Conservation (phyloP, 2,329 filamentous ascomycete species). For the Verticillium nubilum region DNA sequence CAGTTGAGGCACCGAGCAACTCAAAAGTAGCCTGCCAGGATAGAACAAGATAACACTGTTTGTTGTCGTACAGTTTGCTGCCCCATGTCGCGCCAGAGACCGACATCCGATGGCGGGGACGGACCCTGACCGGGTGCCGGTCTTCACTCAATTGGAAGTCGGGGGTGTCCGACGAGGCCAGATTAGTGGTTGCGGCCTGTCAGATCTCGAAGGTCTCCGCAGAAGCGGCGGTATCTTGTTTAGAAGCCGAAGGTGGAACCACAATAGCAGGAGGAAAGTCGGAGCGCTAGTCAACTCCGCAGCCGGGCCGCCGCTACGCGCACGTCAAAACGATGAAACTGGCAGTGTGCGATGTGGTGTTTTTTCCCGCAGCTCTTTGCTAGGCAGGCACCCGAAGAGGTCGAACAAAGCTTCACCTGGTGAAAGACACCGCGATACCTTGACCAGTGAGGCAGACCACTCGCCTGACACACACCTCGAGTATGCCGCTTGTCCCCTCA, state of each 20-base stretch:
- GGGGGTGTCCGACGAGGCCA: not conserved
- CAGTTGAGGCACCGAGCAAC: not conserved
- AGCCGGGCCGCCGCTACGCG: not conserved
- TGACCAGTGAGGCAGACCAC: no score
- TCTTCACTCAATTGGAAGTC: not conserved
- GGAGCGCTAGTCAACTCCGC: not conserved
- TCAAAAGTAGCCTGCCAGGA: not conserved
- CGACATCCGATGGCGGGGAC: not conserved
- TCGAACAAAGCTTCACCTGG: no score
- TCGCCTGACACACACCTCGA: no score
- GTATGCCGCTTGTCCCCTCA: not conserved
- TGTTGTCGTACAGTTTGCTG: no score
- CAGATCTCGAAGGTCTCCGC: not conserved
- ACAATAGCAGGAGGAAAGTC: not conserved
- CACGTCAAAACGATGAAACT: not conserved
- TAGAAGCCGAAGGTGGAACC: not conserved
- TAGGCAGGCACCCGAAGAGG: not conserved
- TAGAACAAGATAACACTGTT: no score
- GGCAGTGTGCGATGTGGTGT: not conserved
- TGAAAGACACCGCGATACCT: no score
- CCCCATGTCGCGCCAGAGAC: no score
- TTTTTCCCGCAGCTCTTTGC: not conserved
- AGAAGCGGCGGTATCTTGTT: not conserved
- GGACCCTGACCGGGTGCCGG: not conserved
- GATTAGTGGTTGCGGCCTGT: not conserved